Conservation (phyloP, 768 basidiomycete genomes). For the Leccinum truebloodii region DNA sequence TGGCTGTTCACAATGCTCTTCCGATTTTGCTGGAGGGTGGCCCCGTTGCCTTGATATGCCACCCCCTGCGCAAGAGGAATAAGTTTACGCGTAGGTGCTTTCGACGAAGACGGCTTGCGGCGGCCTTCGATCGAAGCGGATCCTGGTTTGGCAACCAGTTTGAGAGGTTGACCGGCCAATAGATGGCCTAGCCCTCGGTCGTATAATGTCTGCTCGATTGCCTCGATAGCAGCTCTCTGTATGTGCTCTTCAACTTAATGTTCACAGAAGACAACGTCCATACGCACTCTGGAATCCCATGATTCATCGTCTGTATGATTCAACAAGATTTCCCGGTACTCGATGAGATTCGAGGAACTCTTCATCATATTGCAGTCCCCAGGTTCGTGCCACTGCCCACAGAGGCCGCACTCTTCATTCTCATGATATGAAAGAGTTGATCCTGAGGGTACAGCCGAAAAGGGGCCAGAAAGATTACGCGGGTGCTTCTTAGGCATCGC, state of each 20-base stretch:
- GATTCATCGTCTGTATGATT: constrained; percentile 66
- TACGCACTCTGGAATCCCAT: constrained; percentile 59
- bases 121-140: constrained; percentile 4
- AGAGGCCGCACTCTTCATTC: constrained; percentile 55
- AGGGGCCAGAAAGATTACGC: background rate
- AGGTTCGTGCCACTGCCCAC: constrained; percentile 51
- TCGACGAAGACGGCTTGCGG: constrained; percentile 1
- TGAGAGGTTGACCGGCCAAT: constrained; percentile 64
- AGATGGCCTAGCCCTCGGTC: constrained; percentile 56
- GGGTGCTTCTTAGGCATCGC: constrained; percentile 8
- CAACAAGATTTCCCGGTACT: constrained; percentile 69
- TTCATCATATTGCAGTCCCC: constrained; percentile 65
- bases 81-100: background rate
- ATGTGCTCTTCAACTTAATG: constrained; percentile 9
- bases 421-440: constrained; percentile 7
- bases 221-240: constrained; percentile 64
- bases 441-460: constrained; percentile 6
- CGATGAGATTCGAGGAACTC: constrained; percentile 61
- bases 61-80: background rate
- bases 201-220: constrained; percentile 67
- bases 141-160: constrained; percentile 44
- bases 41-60: background rate
- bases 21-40: background rate
- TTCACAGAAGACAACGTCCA: constrained; percentile 9
- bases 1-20: background rate